Conservation (phyloP, 1,284 basidiomycete genomes). For the Leccinum fallax region DNA sequence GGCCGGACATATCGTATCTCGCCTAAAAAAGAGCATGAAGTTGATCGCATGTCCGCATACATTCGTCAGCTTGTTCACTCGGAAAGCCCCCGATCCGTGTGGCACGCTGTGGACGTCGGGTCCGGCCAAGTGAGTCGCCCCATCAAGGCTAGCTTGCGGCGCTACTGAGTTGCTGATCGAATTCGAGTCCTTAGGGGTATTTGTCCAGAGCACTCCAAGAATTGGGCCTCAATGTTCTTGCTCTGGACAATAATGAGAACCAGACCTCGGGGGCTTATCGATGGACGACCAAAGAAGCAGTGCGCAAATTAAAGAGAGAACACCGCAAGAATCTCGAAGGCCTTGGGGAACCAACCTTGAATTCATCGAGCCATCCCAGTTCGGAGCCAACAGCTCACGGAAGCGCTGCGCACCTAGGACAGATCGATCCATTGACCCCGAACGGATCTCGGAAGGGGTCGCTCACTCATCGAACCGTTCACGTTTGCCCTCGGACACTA, state of each 20-base stretch:
- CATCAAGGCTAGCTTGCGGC: background rate
- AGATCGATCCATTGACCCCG: background rate
- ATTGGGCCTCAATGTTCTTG: conserved; percentile 46
- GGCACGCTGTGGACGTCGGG: conserved; percentile 52
- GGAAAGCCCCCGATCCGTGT: conserved; percentile 19
- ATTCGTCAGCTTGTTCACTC: conserved; percentile 31
- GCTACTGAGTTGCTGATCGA: background rate
- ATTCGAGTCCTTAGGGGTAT: conserved; percentile 43
- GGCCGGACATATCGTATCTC: conserved; percentile 46
- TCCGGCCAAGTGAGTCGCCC: conserved; percentile 50
- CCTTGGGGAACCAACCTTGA: background rate
- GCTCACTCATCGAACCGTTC: conserved; percentile 53
- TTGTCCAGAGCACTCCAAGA: conserved; percentile 47
- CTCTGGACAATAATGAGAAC: conserved; percentile 49
- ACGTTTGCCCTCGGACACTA: conserved; percentile 47
- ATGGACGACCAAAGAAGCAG: conserved; percentile 31
- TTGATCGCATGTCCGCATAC: conserved; percentile 47
- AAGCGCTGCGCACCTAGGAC: background rate
- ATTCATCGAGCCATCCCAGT: background rate
- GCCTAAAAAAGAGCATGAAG: conserved; percentile 58
- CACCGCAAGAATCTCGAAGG: conserved; percentile 3
- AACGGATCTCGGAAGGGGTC: conserved; percentile 28
- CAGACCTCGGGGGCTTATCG: conserved; percentile 48
- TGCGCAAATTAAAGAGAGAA: conserved; percentile 18
- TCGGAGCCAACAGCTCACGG: conserved; percentile 1